Conservation (phyloP, 805 yeast genomes). For the Teunomyces funiuensis region DNA sequence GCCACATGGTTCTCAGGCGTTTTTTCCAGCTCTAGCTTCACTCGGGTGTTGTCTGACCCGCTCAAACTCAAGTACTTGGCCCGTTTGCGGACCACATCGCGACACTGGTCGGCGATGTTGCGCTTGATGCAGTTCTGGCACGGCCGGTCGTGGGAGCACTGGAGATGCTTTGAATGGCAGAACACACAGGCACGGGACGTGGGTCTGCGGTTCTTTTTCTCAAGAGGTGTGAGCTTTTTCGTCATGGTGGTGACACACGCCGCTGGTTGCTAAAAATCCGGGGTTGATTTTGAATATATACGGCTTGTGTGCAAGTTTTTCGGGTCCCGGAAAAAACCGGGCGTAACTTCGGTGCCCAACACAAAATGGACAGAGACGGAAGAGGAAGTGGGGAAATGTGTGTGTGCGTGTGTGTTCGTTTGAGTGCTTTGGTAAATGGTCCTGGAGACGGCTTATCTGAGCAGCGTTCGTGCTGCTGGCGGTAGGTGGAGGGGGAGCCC, state of each 20-base stretch:
- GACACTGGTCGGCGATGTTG: constrained; percentile 53
- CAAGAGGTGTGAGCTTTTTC: constrained; percentile 52
- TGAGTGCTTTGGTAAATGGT: too few relatives aligned
- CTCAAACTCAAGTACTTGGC: constrained; percentile 46
- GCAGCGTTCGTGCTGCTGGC: too few relatives aligned
- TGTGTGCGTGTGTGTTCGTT: too few relatives aligned
- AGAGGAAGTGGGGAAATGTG: not conserved
- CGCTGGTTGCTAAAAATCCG: constrained; percentile 4
- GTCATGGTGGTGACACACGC: constrained; percentile 49
- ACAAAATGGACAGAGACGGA: too few relatives aligned
- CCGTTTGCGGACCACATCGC: constrained; percentile 56
- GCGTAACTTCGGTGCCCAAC: too few relatives aligned
- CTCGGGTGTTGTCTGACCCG: too few relatives aligned
- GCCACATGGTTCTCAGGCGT: too few relatives aligned
- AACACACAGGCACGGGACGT: constrained; percentile 69
- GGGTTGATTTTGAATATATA: constrained; percentile 1
- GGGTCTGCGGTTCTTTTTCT: constrained; percentile 58
- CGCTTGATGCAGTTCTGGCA: constrained; percentile 70
- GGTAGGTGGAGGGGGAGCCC: too few relatives aligned
- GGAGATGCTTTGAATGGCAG: constrained; percentile 72
- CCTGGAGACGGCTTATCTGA: too few relatives aligned
- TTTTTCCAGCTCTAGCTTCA: too few relatives aligned
- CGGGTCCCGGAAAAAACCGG: constrained; percentile 4
- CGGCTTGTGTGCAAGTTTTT: constrained; percentile 5
- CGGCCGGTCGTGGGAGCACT: constrained; percentile 69